Conservation (phyloP, 805 yeast species). For the Lachancea thermotolerans region DNA sequence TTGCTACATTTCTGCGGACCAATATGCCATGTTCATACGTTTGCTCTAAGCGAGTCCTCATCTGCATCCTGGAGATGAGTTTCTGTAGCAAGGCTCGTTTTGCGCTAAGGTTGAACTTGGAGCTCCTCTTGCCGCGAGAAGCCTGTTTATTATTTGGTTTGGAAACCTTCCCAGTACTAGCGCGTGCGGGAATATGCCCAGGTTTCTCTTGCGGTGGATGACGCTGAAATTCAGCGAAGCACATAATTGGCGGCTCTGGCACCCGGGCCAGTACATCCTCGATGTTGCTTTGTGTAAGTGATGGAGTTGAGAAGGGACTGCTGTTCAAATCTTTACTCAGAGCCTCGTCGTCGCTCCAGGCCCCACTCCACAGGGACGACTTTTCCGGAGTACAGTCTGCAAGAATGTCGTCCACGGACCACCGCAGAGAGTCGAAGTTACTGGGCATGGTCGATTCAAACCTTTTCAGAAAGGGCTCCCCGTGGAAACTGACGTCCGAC, state of each 20-base stretch:
- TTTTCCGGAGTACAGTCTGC: slow-evolving; percentile 6
- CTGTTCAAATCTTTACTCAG: background rate
- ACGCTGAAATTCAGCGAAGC: background rate
- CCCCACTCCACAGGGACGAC: slow-evolving; percentile 5
- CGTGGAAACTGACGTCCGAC: slow-evolving; percentile 1
- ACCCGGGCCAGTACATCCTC: background rate
- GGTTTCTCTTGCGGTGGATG: background rate
- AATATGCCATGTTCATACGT: background rate
- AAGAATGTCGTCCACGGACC: slow-evolving; percentile 7
- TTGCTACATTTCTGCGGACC: slow-evolving; percentile 4
- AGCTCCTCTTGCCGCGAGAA: slow-evolving; percentile 1
- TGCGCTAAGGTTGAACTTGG: slow-evolving; percentile 1
- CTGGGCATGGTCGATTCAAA: slow-evolving; percentile 1
- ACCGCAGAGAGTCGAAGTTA: background rate
- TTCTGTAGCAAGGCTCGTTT: slow-evolving; percentile 4
- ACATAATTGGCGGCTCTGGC: background rate
- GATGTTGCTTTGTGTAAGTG: background rate
- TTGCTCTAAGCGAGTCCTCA: background rate
- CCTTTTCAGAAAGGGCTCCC: background rate
- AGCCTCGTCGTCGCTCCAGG: slow-evolving; percentile 2
- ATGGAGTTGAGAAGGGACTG: slow-evolving; percentile 1
- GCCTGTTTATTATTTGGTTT: background rate
- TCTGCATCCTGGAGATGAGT: slow-evolving; percentile 1
- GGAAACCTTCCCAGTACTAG: background rate
- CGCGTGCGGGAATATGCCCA: background rate